phyloP scores from a whole-genome alignment of 108 stramenopile genomes.

The Skeletonema costatum region DNA sequence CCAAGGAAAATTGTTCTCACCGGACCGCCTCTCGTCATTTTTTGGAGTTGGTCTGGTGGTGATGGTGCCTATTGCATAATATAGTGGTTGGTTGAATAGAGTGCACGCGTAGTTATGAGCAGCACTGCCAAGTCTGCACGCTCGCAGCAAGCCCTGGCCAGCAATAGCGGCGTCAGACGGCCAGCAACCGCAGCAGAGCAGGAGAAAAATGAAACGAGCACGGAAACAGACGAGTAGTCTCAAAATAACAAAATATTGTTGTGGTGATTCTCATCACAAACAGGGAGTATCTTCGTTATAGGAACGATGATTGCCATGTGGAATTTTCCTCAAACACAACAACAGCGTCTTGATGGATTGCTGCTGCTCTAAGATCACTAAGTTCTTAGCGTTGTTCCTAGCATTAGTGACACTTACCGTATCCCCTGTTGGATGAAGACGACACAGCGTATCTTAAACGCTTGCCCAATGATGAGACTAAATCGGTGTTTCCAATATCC shows the following conservation, averaged over 20 bases:
- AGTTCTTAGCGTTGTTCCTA: neutral
- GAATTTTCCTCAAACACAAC: neutral
- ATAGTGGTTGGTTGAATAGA: too few relatives aligned
- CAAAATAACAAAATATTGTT: neutral
- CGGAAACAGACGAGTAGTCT: neutral
- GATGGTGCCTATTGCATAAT: too few relatives aligned
- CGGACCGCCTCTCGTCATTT: too few relatives aligned
- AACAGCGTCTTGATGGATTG: neutral
- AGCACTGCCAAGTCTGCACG: neutral
- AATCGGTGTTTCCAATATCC: slow-evolving; percentile 38
- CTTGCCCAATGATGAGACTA: slow-evolving; percentile 10
- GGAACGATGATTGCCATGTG: neutral
- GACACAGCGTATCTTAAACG: slow-evolving; percentile 17
- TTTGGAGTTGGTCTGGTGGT: too few relatives aligned
- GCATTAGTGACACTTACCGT: neutral
- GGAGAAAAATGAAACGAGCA: neutral
- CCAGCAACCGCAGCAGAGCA: neutral
- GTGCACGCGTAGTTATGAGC: neutral
- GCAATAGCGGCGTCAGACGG: neutral
- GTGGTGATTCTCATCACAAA: neutral
- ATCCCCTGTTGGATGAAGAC: slow-evolving; percentile 3
- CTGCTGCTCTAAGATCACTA: neutral
- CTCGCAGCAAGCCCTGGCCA: neutral
- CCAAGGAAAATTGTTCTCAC: too few relatives aligned
- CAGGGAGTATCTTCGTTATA: neutral